These are phyloP conservation scores for Neoascochyta sp. DNA, from an alignment of 2,329 filamentous ascomycete genomes.

Conservation along the genomic window DNA sequence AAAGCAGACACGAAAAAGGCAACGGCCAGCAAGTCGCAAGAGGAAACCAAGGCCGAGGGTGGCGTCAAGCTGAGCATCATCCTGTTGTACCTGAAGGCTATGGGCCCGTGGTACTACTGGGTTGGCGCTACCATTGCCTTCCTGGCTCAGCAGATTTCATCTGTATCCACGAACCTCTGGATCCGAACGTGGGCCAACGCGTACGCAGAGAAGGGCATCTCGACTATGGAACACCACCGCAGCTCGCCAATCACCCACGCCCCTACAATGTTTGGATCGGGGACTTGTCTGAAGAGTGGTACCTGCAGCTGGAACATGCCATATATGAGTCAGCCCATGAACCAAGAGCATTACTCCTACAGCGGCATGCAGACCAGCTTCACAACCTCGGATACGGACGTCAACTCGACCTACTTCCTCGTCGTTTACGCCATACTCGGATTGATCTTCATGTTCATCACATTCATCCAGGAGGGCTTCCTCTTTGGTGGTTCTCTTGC, in stretches of 20 bases:
- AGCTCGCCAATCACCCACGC: conserved; percentile 44
- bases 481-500: conserved; percentile 89
- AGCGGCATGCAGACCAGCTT: conserved; percentile 42
- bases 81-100: conserved; percentile 76
- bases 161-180: conserved; percentile 89
- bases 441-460: conserved; percentile 71
- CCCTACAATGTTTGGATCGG: conserved; percentile 42
- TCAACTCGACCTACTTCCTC: conserved; percentile 82
- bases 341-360: conserved; percentile 33
- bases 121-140: conserved; percentile 71
- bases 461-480: conserved; percentile 77
- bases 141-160: conserved; percentile 74
- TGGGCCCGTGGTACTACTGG: conserved; percentile 99
- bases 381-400: conserved; percentile 46
- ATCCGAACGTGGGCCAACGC: conserved; percentile 93
- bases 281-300: conserved; percentile 48
- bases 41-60: conserved; percentile 76
- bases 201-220: conserved; percentile 56
- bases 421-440: conserved; percentile 78
- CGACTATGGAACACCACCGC: conserved; percentile 28
- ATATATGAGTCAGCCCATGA: conserved; percentile 19
- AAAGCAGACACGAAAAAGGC: conserved; percentile 47
- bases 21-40: conserved; percentile 47
- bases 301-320: conserved; percentile 49
- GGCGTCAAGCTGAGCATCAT: conserved; percentile 87